phyloP scores from a whole-genome alignment of 2,329 filamentous ascomycete genomes.

The Diaporthe vexans region DNA sequence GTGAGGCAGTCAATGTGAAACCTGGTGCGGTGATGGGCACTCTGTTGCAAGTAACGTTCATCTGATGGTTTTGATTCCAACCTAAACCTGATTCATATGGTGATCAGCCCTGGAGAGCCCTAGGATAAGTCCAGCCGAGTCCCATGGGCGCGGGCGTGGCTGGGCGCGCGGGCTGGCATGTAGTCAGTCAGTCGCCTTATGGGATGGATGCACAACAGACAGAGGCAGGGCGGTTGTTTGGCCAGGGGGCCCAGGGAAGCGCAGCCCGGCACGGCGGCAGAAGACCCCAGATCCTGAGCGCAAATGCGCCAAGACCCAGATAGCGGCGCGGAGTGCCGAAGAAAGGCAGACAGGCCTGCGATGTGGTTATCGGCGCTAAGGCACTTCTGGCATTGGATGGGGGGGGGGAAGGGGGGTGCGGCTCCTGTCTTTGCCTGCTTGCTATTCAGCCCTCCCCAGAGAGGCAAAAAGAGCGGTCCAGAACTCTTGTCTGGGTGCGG shows the following conservation, averaged over 20 bases:
- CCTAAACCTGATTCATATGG: background rate
- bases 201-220: conserved; percentile 10
- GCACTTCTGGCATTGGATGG: background rate
- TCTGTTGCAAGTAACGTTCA: conserved; percentile 9
- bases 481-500: background rate
- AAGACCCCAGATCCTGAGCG: conserved; percentile 10
- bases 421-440: too few relatives aligned
- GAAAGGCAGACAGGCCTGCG: background rate
- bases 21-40: conserved; percentile 1
- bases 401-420: background rate
- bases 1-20: conserved; percentile 24
- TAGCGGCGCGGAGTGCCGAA: conserved; percentile 31
- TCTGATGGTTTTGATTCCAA: conserved; percentile 11
- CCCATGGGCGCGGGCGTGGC: conserved; percentile 8
- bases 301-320: conserved; percentile 17
- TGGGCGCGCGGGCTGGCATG: background rate
- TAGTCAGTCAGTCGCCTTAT: conserved; percentile 2
- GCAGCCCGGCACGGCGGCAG: conserved; percentile 23
- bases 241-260: too few relatives aligned
- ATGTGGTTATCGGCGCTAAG: conserved; percentile 4
- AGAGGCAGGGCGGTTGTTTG: background rate
- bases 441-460: background rate
- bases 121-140: background rate
- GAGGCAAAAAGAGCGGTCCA: conserved; percentile 6
- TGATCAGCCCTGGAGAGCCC: conserved; percentile 18